Percentiles rank a stretch among this genome's conserved stretches.
phyloP scores from a whole-genome alignment of 495 filamentous ascomycete species.

The Chlorociboria aeruginascens region DNA sequence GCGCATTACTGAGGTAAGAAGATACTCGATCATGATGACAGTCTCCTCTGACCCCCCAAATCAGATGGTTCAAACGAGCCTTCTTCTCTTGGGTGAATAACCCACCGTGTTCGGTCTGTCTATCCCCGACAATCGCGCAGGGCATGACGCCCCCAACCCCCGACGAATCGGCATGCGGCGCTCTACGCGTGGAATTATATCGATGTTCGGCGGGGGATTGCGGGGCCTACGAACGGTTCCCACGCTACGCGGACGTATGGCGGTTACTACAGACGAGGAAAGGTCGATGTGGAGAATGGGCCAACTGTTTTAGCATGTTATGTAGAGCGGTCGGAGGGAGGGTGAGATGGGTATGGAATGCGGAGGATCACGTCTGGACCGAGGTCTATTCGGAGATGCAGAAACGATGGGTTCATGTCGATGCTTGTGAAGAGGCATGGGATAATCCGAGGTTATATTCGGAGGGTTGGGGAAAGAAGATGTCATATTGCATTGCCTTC shows the following conservation, averaged over 20 bases:
- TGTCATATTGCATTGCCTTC: slow-evolving; percentile 95
- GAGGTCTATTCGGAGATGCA: slow-evolving; percentile 94
- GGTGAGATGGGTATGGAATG: slow-evolving; percentile 97
- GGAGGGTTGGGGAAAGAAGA: slow-evolving; percentile 89
- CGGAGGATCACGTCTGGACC: slow-evolving; percentile 95
- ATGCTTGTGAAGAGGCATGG: slow-evolving; percentile 90
- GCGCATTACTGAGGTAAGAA: slow-evolving; percentile 67
- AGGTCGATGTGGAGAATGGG: slow-evolving; percentile 91
- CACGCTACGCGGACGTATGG: slow-evolving; percentile 94
- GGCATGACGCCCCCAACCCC: slow-evolving; percentile 75
- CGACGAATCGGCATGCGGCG: slow-evolving; percentile 81
- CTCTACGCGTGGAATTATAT: slow-evolving; percentile 80
- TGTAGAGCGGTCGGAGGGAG: slow-evolving; percentile 84
- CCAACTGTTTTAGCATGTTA: slow-evolving; percentile 97
- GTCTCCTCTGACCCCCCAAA: slow-evolving; percentile 12
- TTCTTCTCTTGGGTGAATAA: slow-evolving; percentile 99
- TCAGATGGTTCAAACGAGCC: slow-evolving; percentile 85
- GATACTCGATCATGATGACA: slow-evolving; percentile 9
- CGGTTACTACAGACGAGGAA: slow-evolving; percentile 72
- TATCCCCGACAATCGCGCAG: slow-evolving; percentile 67
- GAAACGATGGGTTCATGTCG: slow-evolving; percentile 92
- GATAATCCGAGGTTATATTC: slow-evolving; percentile 88
- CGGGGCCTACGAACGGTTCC: slow-evolving; percentile 72
- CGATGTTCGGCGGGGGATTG: slow-evolving; percentile 63
- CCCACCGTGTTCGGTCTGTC: slow-evolving; percentile 69